Base-by-base conservation (phyloP, 1,139 yeast species). In the Candida labiduridarum region DNA sequence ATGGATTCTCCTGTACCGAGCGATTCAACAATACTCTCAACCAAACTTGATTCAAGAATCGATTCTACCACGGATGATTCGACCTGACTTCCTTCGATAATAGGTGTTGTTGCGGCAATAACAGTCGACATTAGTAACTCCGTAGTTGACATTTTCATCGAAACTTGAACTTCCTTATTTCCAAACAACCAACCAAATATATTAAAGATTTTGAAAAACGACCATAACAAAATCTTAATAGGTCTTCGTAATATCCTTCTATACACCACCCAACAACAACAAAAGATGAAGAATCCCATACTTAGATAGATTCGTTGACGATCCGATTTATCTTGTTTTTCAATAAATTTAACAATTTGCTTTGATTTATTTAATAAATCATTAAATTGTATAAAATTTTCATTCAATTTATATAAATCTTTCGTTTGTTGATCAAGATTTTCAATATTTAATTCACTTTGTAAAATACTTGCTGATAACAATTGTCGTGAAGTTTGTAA, bases 291-390 rank as follows among this genome's bases (percentile, higher is more conserved):
- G 56, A 87, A 83, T 16, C 82, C 83, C 43, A 86, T 59, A 30
- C 89, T 76, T 48, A 80, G 65, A 56, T 83, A 81, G 60, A 87
- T 85, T 50, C 82, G 69, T 46, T 79, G 71, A 47, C 87, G 74
- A 59, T 87, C 94, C 54, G 77, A 69, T 49, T 76, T 72, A 59
- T 87, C 90, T 47, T 89, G 88, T 59, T 82, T 82, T 59, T 86
- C 89, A 49, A 87, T 81, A 51, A 84, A 79, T 55, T 76, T 74
- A 41, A 87, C 88, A 43, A 87, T 76, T 41, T 76, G 74, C 49
- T 72, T 76, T 0, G 89, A 82, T 44, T 79, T 82, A 48, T 72
- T 68, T 48, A 87, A 69, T 47, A 86, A 65, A 50, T 76, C 76
- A 45, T 83, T 81, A 56, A 85, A 83, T 42, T 79, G 76, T 2